Conservation (phyloP, 495 filamentous ascomycete species). For the Aspergillus baeticus region DNA sequence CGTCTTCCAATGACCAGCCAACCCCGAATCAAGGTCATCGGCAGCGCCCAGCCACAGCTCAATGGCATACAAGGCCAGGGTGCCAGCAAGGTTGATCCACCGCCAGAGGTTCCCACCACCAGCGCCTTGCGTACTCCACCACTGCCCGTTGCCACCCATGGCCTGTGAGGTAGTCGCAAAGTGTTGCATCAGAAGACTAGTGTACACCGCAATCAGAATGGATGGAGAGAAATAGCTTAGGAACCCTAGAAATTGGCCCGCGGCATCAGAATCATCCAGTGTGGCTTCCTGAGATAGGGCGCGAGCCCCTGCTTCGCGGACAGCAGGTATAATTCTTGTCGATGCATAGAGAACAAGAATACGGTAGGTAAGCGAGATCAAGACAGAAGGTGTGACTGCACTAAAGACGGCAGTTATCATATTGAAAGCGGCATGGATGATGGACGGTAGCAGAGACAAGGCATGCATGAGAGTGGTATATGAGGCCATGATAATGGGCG, state of each 20-base stretch:
- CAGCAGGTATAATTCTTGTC: slow-evolving; percentile 93
- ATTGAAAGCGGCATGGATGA: slow-evolving; percentile 78
- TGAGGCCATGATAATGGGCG: slow-evolving; percentile 97
- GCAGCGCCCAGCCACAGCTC: slow-evolving; percentile 83
- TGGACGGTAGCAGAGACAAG: slow-evolving; percentile 78
- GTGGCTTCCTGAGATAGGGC: slow-evolving; percentile 79
- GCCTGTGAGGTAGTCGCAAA: slow-evolving; percentile 69
- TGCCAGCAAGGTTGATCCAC: slow-evolving; percentile 87
- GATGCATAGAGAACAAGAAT: slow-evolving; percentile 92
- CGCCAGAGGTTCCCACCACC: slow-evolving; percentile 84
- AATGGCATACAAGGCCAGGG: slow-evolving; percentile 84
- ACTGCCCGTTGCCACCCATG: slow-evolving; percentile 66
- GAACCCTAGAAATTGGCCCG: slow-evolving; percentile 72
- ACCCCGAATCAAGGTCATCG: slow-evolving; percentile 62
- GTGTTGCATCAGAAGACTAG: slow-evolving; percentile 94
- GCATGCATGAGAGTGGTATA: slow-evolving; percentile 86
- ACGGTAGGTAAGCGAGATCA: slow-evolving; percentile 90
- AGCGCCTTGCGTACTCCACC: slow-evolving; percentile 80
- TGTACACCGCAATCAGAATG: slow-evolving; percentile 93
- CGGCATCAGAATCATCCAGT: slow-evolving; percentile 80
- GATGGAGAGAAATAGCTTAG: slow-evolving; percentile 90
- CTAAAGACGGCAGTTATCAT: slow-evolving; percentile 87
- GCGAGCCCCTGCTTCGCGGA: slow-evolving; percentile 79
- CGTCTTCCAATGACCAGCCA: slow-evolving; percentile 85
- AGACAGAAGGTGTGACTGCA: slow-evolving; percentile 90